Conservation (phyloP, 805 yeast species). For the Saccharomycopsis oosterbeekiorum region DNA sequence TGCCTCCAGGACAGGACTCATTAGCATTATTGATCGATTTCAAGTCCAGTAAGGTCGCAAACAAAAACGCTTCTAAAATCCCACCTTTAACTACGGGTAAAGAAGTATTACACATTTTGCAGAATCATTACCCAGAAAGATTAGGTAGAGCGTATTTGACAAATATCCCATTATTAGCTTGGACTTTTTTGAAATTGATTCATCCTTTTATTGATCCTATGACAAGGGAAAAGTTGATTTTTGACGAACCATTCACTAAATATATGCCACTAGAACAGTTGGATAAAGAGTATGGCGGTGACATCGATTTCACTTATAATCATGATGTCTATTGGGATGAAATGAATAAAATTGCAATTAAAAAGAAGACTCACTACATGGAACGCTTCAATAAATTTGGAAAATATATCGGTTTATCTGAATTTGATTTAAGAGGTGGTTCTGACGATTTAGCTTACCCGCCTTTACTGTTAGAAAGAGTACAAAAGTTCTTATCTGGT, state of each 20-base stretch:
- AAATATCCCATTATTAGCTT: constrained; percentile 88
- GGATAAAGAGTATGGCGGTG: constrained; percentile 79
- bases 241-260: constrained; percentile 76
- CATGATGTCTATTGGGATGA: constrained; percentile 76
- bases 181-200: constrained; percentile 84
- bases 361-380: constrained; percentile 53
- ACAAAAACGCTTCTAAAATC: constrained; percentile 52
- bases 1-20: constrained; percentile 96
- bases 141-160: constrained; percentile 86
- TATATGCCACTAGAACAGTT: constrained; percentile 77
- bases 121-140: constrained; percentile 96
- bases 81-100: constrained; percentile 88
- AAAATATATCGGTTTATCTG: constrained; percentile 65
- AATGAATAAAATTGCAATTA: constrained; percentile 49
- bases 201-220: constrained; percentile 95
- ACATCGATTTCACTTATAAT: constrained; percentile 70
- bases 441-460: constrained; percentile 25
- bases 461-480: constrained; percentile 11
- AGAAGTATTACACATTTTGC: constrained; percentile 86
- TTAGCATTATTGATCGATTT: constrained; percentile 87
- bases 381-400: constrained; percentile 67
- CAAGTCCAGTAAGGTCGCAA: constrained; percentile 53
- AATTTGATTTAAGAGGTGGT: constrained; percentile 58
- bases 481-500: not conserved
- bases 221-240: constrained; percentile 88